Base-by-base conservation (phyloP, 2,329 filamentous ascomycete genomes). In the Trichoderma pleuroti region DNA sequence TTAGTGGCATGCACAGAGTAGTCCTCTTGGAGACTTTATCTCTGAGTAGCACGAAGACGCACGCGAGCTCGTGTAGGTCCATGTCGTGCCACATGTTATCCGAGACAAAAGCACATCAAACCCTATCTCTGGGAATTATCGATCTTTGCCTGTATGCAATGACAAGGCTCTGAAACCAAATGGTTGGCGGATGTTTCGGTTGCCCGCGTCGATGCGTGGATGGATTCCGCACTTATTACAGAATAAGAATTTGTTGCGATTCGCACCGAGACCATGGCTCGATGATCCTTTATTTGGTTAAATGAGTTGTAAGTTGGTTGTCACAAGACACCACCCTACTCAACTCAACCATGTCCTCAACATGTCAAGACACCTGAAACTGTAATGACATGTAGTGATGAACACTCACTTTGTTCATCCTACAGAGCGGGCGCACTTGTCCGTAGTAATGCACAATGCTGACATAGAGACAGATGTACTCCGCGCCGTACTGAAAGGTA, bases 101-200 rank as follows among this genome's bases (percentile, higher is more conserved):
- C 70, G 70, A 71, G 70, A 71, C 70, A 71, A 56, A 57, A 60
- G 59, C 63, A 69, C 56, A 68, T 63, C 70, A 67, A 71, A 71
- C 70, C 70, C 67, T 59, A 71, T 69, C 70, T 63, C 46, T 68
- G 57, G 64, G 46, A 63, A 67, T 32, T 62, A 52, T 62, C 32
- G n/a, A 34, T 28, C 26, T 24, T 54, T 62, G 63, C 49, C 14
- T 69, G 46, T 49, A 69, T 59, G 28, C 14, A 30, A 28, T 28
- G 34, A 59, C 54, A 49, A 36, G 59, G 57, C 32, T 21, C 70
- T 71, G 70, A 69, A 71, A 71, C 65, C 49, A 52, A 26, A 26
- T 68, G 65, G 70, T 66, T 71, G 70, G 56, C n/a, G 9, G 49
- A 59, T 71, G 70, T 69, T 69, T 65, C 70, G 64, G 70, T 28